A percentile compares a stretch with the other conserved stretches of the same genome.
Conservation (phyloP, 2,329 filamentous ascomycete species). For the Juglanconis oblonga region DNA sequence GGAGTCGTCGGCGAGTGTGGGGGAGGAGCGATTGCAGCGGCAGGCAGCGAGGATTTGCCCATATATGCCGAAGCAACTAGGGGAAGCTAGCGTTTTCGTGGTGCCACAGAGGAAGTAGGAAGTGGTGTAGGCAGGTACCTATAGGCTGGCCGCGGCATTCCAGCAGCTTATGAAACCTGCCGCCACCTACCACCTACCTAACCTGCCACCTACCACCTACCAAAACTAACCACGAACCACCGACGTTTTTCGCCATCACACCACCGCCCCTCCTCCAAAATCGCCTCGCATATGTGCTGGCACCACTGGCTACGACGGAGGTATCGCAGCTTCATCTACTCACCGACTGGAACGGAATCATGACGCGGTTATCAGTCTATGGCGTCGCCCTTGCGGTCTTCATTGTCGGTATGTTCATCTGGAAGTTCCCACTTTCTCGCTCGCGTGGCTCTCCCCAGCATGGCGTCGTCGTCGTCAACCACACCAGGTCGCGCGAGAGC, state of each 20-base stretch:
- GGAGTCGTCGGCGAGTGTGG: not conserved
- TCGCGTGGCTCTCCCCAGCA: not conserved
- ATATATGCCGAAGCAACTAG: too few species aligned
- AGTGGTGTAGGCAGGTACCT: not conserved
- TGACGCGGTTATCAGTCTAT: slow-evolving; percentile 20
- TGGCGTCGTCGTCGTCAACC: slow-evolving; percentile 1
- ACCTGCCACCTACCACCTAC: not conserved
- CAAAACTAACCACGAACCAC: too few species aligned
- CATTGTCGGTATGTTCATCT: slow-evolving; percentile 16
- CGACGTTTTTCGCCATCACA: not conserved
- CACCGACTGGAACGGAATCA: slow-evolving; percentile 5
- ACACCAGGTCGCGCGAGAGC: too few species aligned
- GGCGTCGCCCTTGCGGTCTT: slow-evolving; percentile 16
- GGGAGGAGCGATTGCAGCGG: not conserved
- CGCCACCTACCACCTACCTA: slow-evolving; percentile 5
- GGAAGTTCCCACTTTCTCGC: not conserved
- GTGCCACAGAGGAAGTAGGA: not conserved
- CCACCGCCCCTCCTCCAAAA: slow-evolving; percentile 3
- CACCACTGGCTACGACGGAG: not conserved
- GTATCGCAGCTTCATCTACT: slow-evolving; percentile 6
- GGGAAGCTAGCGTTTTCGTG: too few species aligned
- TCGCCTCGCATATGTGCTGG: not conserved
- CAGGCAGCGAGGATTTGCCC: not conserved
- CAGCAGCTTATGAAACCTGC: slow-evolving; percentile 15
- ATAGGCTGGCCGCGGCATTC: not conserved